Base-by-base conservation (phyloP, 2,329 filamentous ascomycete species). In the Fusarium secorum region DNA sequence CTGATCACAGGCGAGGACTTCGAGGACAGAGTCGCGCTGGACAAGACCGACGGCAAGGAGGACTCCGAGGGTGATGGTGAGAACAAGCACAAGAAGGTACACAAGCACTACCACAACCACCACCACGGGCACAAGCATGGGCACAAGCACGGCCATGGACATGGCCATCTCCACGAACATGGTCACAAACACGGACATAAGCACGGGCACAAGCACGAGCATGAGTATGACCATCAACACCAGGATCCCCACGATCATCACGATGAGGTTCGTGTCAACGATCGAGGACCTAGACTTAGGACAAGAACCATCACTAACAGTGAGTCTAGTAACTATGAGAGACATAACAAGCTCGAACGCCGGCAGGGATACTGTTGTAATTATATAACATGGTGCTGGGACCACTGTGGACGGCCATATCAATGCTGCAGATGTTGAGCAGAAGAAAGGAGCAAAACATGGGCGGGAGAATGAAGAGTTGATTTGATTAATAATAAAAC, bases 1-100 rank as follows among this genome's bases (percentile, higher is more conserved):
- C 57, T 72, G 62, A 75, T 79, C 54, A 76, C 74, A 4, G 77
- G 75, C 6, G 72, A 78, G 30, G 62, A 78, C 55, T 78, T 78
- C 32, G 73, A 75, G 71, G 68, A 67, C 38, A 58, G 71, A 44
- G 68, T 48, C 11, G 51, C 67, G 14, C 59, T 62, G 11, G 33
- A 51, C 5, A 44, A 45, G 33, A 18, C 41, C 8, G 18, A 15
- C 15, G 24, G 17, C 6, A 56, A 61, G 39, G 39, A 28, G 38
- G 44, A 65, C n/a, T 55, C 57, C 3, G 28, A 49, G 24, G 52
- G 42, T 9, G 56, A 66, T 41, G 39, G 60, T 22, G 24, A 55
- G 41, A 9, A 60, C 11, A 61, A 66, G 45, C 32, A 66, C 35
- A 35, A 48, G 10, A 56, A 56, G 39, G 32, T 55, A 15, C 41